Conservation (phyloP, 2,329 filamentous ascomycete genomes). For the Purpureocillium takamizusanense region DNA sequence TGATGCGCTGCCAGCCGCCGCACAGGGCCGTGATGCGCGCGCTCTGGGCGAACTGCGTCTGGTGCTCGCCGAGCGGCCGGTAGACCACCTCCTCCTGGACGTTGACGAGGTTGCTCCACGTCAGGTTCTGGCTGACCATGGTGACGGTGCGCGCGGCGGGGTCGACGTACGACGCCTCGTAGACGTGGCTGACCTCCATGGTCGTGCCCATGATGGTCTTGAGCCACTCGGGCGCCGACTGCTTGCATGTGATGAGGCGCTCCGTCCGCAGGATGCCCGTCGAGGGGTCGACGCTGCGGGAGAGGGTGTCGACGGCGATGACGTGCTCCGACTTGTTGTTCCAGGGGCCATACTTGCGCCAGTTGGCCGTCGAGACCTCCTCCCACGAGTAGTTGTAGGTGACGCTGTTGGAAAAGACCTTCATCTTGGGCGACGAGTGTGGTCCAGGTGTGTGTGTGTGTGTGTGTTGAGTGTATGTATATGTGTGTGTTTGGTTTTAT, state of each 20-base stretch:
- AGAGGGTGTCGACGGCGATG: conserved; percentile 86
- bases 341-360: conserved; percentile 98
- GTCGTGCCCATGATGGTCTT: conserved; percentile 65
- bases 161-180: conserved; percentile 94
- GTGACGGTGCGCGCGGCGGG: conserved; percentile 76
- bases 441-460: not conserved
- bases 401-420: conserved; percentile 84
- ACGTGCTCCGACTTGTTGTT: conserved; percentile 98
- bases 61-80: conserved; percentile 46
- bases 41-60: conserved; percentile 79
- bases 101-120: conserved; percentile 80
- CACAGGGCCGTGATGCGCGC: conserved; percentile 90
- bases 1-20: conserved; percentile 94
- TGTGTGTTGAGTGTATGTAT: not conserved
- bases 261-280: conserved; percentile 55
- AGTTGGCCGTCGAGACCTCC: conserved; percentile 94
- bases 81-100: conserved; percentile 93
- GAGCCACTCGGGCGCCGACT: conserved; percentile 68
- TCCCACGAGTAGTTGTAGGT: conserved; percentile 98
- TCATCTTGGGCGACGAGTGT: conserved; percentile 50
- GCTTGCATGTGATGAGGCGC: conserved; percentile 53
- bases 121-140: conserved; percentile 94
- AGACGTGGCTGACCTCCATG: conserved; percentile 76
- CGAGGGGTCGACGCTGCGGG: conserved; percentile 48
- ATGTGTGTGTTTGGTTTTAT: not conserved